phyloP scores from a whole-genome alignment of 2,329 filamentous ascomycete species.

The Colletotrichum zoysiae region DNA sequence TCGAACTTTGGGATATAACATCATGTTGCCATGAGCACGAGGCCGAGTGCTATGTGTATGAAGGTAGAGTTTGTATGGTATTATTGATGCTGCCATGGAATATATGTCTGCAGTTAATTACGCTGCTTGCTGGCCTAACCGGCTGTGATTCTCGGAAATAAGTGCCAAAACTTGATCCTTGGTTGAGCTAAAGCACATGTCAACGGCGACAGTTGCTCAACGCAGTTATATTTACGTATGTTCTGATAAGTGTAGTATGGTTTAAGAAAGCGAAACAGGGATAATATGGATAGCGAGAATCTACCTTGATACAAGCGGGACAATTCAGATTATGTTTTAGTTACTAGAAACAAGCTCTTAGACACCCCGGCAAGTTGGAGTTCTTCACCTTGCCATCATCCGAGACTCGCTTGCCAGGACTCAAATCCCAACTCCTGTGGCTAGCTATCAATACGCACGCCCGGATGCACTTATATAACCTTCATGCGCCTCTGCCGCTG shows the following conservation, averaged over 20 bases:
- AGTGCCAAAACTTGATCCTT: not conserved
- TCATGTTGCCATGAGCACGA: too few relatives aligned
- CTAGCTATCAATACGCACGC: not conserved
- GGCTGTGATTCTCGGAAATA: not conserved
- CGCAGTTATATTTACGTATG: too few relatives aligned
- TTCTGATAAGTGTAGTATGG: too few relatives aligned
- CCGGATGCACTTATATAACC: too few relatives aligned
- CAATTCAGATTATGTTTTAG: not conserved
- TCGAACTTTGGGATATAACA: not conserved
- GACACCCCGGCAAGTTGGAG: not conserved
- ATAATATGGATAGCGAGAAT: too few relatives aligned
- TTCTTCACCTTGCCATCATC: not conserved
- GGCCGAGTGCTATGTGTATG: too few relatives aligned
- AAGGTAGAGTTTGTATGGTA: not conserved
- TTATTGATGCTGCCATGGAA: too few relatives aligned
- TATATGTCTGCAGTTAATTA: not conserved
- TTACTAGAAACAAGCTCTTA: not conserved
- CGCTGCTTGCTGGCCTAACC: not conserved
- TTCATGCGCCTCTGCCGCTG: not conserved
- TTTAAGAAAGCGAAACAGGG: not conserved
- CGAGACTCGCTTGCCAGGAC: not conserved
- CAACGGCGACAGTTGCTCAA: not conserved
- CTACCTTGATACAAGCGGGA: not conserved
- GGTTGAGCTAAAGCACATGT: not conserved
- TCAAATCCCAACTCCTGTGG: not conserved